These are phyloP conservation scores for Alternaria panax DNA, from an alignment of 2,329 filamentous ascomycete genomes.

Conservation along the genomic window DNA sequence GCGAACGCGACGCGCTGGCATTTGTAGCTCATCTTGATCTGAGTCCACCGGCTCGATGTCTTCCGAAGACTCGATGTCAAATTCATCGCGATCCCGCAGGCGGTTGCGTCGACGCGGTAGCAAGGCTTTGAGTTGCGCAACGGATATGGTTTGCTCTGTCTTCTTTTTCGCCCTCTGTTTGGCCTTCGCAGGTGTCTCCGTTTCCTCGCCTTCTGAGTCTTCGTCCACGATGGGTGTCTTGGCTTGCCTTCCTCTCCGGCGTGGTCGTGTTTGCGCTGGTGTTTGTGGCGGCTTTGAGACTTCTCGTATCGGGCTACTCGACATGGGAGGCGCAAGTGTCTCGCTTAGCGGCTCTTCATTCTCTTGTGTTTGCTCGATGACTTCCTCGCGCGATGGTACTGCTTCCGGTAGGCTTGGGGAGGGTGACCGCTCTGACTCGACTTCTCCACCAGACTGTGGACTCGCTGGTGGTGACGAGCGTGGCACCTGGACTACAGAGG, in stretches of 20 bases:
- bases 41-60: constrained; percentile 43
- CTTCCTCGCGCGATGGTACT: constrained; percentile 33
- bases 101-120: constrained; percentile 53
- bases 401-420: constrained; percentile 48
- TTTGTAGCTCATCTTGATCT: constrained; percentile 54
- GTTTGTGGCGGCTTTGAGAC: constrained; percentile 23
- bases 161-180: constrained; percentile 30
- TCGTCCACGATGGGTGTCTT: constrained; percentile 28
- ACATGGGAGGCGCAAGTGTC: constrained; percentile 55
- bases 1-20: constrained; percentile 34
- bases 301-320: constrained; percentile 49
- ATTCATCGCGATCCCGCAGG: constrained; percentile 46
- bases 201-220: constrained; percentile 35
- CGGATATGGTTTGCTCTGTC: constrained; percentile 48
- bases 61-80: constrained; percentile 51
- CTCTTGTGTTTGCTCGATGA: constrained; percentile 30
- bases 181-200: constrained; percentile 31
- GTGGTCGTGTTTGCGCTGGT: constrained; percentile 25
- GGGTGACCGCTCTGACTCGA: constrained; percentile 41
- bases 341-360: constrained; percentile 47
- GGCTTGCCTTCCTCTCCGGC: constrained; percentile 24
- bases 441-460: constrained; percentile 36
- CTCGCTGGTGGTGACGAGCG: constrained; percentile 49
- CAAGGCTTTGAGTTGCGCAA: constrained; percentile 54
- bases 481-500: constrained; percentile 48